Evolutionary conservation across 768 basidiomycete species (phyloP).

Genomic region (Lactifluus pinguis): DNA sequence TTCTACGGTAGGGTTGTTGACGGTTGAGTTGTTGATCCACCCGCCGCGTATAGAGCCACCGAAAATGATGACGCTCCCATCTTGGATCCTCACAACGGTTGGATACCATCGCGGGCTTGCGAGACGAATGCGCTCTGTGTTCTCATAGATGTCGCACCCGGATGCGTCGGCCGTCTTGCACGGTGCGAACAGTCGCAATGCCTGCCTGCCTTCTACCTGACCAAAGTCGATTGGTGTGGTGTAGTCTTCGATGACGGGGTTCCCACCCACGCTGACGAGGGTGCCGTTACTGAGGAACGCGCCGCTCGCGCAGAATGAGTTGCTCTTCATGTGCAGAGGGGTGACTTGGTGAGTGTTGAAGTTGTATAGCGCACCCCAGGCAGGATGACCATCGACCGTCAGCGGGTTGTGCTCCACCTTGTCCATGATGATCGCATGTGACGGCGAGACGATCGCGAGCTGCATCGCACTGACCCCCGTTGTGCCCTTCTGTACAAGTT

Average conservation of each 20-base stretch:
- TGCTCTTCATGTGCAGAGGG: conserved; percentile 59
- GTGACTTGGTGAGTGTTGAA: conserved; percentile 51
- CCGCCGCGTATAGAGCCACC: conserved; percentile 77
- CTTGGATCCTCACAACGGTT: conserved; percentile 56
- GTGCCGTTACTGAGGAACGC: conserved; percentile 71
- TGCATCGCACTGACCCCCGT: conserved; percentile 81
- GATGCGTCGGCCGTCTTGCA: conserved; percentile 42
- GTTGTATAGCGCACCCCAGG: conserved; percentile 73
- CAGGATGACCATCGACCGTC: conserved; percentile 59
- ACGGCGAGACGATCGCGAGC: conserved; percentile 54
- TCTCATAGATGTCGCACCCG: conserved; percentile 55
- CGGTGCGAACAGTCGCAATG: conserved; percentile 62
- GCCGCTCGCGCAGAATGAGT: conserved; percentile 84
- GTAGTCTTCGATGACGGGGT: conserved; percentile 57
- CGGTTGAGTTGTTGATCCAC: conserved; percentile 77
- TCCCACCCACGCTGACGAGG: conserved; percentile 71
- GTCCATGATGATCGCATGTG: conserved; percentile 67
- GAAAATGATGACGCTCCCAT: conserved; percentile 78
- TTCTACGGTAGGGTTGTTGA: conserved; percentile 75
- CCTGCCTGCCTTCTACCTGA: conserved; percentile 64
- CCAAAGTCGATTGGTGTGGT: conserved; percentile 70
- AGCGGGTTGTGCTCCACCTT: conserved; percentile 84
- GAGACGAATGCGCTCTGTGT: conserved; percentile 55
- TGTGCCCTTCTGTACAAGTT: conserved; percentile 50
- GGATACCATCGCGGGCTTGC: conserved; percentile 78